A percentile compares a stretch with the other conserved stretches of the same genome.
Evolutionary conservation across 768 basidiomycete genomes (phyloP).

Genomic region (Kwoniella sp.): DNA sequence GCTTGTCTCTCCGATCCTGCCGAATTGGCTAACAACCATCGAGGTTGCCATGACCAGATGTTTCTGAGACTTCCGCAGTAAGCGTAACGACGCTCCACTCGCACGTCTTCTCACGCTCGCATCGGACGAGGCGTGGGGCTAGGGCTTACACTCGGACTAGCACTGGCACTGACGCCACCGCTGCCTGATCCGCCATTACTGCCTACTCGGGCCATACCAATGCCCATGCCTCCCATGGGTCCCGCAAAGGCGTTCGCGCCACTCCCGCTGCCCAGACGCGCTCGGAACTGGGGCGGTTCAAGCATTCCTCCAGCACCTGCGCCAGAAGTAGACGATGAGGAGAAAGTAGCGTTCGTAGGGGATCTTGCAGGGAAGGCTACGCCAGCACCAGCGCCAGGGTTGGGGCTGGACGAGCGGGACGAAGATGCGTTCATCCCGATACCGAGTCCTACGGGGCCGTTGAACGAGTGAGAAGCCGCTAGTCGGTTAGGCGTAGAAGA

Average conservation of each 20-base stretch:
- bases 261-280: conserved; percentile 14
- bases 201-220: conserved; percentile 19
- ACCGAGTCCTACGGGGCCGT: conserved; percentile 10
- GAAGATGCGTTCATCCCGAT: conserved; percentile 9
- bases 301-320: neutral
- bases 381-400: neutral
- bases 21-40: neutral
- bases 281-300: conserved; percentile 6
- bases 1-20: no score
- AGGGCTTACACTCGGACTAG: conserved; percentile 2
- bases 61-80: no score
- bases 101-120: neutral
- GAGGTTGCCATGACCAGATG: neutral
- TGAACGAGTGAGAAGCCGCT: conserved; percentile 1
- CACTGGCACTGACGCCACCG: neutral
- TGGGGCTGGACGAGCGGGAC: conserved; percentile 7
- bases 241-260: conserved; percentile 40
- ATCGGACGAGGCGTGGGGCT: conserved; percentile 6
- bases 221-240: conserved; percentile 39
- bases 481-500: conserved; percentile 5
- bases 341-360: conserved; percentile 13
- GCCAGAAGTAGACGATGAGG: neutral
- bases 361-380: conserved; percentile 4
- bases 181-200: conserved; percentile 6
- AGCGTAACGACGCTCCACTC: no score